Evolutionary conservation across 1,284 basidiomycete species (phyloP), one percentile per base, ranked within the genome.

Genomic region (Schizophyllum commune): DNA sequence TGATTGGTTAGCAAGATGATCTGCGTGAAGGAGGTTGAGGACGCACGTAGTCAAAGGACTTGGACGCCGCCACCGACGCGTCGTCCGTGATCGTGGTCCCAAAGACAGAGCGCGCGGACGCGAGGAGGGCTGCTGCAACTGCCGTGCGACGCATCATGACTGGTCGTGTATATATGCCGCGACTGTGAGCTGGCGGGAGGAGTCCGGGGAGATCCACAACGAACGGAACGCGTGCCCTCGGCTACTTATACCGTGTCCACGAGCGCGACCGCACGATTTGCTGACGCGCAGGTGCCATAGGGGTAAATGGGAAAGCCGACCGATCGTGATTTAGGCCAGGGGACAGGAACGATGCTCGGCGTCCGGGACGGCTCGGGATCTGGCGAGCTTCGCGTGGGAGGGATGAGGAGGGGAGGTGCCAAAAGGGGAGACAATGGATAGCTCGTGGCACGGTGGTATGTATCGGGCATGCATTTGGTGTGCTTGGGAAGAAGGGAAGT

Each of bases 11-110:
- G 39, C 39, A 3, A 47, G 2, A 47, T 47, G 39, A 47, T 3
- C 4, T 4, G 27, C 17, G 2, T 47, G 8, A 2, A 47, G 39
- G 39, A 52, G 22, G 34, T 19, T 34, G 34, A 21, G 56, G 21
- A 60, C 63, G 19, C 47, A 66, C 65, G 61, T 66, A 68, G 60
- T 68, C 67, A 34, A 67, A 68, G 20, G 62, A 58, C 19, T 62
- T 60, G 52, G 62, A 57, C 5, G 63, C 62, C 33, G 60, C 66
- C 3, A 65, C 59, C 33, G 56, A 57, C 19, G 56, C 47, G 53
- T 64, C 62, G 19, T 20, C 58, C 15, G 64, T 60, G 20, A 68
- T 68, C 13, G 21, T 55, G 11, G 65, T 66, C 9, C 52, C 59
- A 11, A 4, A 34, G 15, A 52, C 60, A 17, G 58, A 52, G 9